A percentile compares a stretch with the other conserved stretches of the same genome.
These are phyloP conservation scores for Leishmania aethiopica DNA, from an alignment of 208 protist genomes.

Conservation along the genomic window DNA sequence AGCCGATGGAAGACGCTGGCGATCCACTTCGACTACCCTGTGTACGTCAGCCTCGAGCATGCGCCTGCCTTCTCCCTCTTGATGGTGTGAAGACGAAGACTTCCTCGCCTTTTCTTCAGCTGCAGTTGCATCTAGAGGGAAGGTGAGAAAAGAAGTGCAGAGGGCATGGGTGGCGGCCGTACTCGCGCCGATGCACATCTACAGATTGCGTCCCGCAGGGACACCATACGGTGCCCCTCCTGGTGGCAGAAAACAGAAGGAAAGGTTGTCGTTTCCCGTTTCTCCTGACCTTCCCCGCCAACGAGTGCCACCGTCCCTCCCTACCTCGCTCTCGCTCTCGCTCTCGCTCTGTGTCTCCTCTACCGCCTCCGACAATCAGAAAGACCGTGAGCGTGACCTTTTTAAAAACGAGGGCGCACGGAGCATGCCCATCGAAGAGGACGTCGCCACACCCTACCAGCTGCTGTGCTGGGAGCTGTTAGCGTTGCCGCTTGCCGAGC, in stretches of 20 bases:
- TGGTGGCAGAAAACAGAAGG: neutral
- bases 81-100: neutral
- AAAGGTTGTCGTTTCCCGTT: neutral
- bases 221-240: neutral
- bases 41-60: neutral
- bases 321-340: neutral
- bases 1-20: neutral
- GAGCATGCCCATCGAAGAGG: neutral
- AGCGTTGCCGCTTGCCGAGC: slow-evolving; percentile 10
- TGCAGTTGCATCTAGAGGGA: neutral
- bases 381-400: neutral
- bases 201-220: neutral
- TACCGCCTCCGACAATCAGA: slow-evolving; percentile 1
- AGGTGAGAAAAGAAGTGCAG: neutral
- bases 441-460: slow-evolving; percentile 4
- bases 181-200: neutral
- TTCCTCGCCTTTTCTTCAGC: neutral
- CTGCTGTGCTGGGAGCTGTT: slow-evolving; percentile 3
- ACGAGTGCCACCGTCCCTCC: neutral
- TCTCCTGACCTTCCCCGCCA: neutral
- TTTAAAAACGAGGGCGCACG: neutral
- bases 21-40: neutral
- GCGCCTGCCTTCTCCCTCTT: neutral
- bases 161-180: neutral
- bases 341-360: neutral